Evolutionary conservation across 106 monocot species (phyloP).

Genomic region (Hemerocallis citrina): DNA sequence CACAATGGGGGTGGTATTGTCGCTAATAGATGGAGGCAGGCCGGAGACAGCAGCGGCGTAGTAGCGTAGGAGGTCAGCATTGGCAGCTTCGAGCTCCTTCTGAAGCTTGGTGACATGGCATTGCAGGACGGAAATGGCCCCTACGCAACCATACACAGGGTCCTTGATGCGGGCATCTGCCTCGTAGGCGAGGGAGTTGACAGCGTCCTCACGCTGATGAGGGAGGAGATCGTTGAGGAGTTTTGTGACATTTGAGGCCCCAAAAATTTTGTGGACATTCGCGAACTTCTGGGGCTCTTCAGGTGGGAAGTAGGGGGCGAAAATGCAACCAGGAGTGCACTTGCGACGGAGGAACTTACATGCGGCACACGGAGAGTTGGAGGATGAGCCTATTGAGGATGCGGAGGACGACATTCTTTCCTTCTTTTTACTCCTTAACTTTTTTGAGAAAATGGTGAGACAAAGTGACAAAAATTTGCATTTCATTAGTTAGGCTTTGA

Average conservation of each 20-base stretch:
- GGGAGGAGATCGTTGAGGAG: constrained; percentile 55
- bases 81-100: constrained; percentile 45
- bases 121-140: constrained; percentile 54
- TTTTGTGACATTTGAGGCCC: constrained; percentile 58
- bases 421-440: no score
- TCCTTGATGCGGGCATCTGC: constrained; percentile 51
- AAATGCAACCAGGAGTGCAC: constrained; percentile 60
- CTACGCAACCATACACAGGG: constrained; percentile 64
- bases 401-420: not conserved
- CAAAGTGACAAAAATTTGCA: no score
- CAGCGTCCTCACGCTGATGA: constrained; percentile 58
- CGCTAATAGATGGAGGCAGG: no score
- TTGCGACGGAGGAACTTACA: constrained; percentile 65
- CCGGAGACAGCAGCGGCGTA: no score
- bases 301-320: constrained; percentile 62
- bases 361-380: constrained; percentile 55
- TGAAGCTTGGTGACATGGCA: constrained; percentile 38
- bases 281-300: constrained; percentile 61
- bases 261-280: constrained; percentile 68
- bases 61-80: constrained; percentile 42
- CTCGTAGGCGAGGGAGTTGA: constrained; percentile 64
- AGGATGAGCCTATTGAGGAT: constrained; percentile 1
- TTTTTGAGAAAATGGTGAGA: no score
- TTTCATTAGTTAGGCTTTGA: no score
- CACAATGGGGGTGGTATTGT: no score